Base-by-base conservation (phyloP, 73 alveolate genomes). In the Stentor coeruleus region DNA sequence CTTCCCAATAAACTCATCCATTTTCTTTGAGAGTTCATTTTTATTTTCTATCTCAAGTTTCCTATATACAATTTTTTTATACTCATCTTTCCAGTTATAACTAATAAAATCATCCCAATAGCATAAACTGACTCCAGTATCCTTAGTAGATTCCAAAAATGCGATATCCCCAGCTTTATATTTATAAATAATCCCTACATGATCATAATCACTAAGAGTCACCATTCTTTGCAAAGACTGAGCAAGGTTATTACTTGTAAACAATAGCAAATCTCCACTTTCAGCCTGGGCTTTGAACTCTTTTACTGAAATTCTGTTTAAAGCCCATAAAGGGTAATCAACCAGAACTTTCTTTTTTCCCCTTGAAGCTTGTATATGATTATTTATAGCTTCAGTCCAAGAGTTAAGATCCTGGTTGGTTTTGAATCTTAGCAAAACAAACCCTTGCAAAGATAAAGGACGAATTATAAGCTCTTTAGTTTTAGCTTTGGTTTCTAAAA, bases 201-300 rank as follows among this genome's bases (percentile, higher is more conserved):
- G 99, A 59, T 95, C 98, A 87, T 86, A 95, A 6, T 95, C 94
- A 26, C 91, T 81, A 59, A 72, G 49, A 2, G 97, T 91, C 39
- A 92, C 30, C 15, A 91, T 72, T 77, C 98, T 88, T 59, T 91
- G 90, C 42, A 88, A 74, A 36, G 84, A 77, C 0, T 92, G 74
- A 40, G 86, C 86, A 11, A 88, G 41, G 42, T 90, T 84, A 81
- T 86, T 89, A n/a, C 92, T 89, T 92, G 87, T 77, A 82, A 93
- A 93, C 30, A 93, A 85, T 3, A 93, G 40, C n/a, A 93, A 81
- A 74, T 93, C 98, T 28, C 95, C 98, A 3, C 96, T 89, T 11
- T 89, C 91, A 3, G 94, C 97, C 42, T 40, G 57, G 35, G 75
- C 35, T 3, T 31, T 15, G 74, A 89, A 91, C 59, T 85, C 87